Percentiles rank a stretch among this genome's conserved stretches.
Conservation (phyloP, 345 rosid genomes). For the Ceriops zippeliana region DNA sequence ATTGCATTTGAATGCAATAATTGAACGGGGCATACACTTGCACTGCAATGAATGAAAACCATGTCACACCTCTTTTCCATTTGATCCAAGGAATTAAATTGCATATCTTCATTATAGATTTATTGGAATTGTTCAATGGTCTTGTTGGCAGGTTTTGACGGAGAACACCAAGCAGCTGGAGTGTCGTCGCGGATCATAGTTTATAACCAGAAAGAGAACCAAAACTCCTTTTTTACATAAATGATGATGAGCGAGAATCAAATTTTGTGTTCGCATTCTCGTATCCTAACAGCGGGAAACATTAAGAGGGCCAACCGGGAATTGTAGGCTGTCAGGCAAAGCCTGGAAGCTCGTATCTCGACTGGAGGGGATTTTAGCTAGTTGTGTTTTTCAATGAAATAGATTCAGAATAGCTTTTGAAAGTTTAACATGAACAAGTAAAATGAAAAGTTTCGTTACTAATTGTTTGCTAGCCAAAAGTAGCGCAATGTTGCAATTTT, state of each 20-base stretch:
- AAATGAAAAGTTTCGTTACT: no score
- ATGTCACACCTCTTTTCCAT: background rate
- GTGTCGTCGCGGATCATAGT: conserved; percentile 55
- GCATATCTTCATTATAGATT: background rate
- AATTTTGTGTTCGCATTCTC: background rate
- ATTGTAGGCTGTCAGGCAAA: background rate
- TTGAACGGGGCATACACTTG: background rate
- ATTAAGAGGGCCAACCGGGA: background rate
- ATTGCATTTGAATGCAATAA: background rate
- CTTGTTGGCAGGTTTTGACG: conserved; percentile 48
- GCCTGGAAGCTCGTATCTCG: no score
- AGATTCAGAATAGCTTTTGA: no score
- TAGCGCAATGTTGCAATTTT: no score
- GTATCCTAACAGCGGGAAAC: background rate
- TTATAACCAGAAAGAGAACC: background rate
- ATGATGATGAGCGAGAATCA: background rate
- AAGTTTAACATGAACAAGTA: no score
- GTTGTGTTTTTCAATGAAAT: no score
- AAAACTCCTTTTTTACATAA: no score
- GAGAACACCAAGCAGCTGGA: conserved; percentile 84
- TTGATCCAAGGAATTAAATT: background rate
- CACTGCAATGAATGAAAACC: background rate
- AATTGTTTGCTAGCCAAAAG: no score
- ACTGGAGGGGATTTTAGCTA: no score
- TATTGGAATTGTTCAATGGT: background rate